Conservation (phyloP, 2,329 filamentous ascomycete genomes). For the Sporothrix protearum region DNA sequence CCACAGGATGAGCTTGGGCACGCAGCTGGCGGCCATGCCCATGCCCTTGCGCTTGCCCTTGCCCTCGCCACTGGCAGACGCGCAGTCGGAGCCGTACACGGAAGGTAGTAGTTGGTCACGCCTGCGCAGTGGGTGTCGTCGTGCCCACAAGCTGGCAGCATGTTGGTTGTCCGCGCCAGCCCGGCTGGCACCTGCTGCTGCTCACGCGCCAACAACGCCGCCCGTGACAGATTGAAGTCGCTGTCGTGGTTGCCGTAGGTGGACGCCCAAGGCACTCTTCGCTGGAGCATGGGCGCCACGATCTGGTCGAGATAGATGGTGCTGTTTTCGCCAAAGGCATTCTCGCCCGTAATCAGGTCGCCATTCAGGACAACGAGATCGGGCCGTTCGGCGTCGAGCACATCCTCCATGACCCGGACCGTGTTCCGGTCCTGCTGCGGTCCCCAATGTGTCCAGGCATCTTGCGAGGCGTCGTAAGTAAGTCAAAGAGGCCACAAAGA, state of each 20-base stretch:
- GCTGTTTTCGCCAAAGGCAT: constrained; percentile 46
- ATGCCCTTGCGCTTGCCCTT: too few species aligned
- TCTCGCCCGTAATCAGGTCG: constrained; percentile 60
- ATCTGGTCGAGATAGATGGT: constrained; percentile 49
- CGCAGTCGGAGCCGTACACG: constrained; percentile 31
- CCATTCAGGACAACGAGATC: constrained; percentile 60
- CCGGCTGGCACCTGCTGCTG: constrained; percentile 26
- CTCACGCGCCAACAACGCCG: constrained; percentile 32
- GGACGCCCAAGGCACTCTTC: constrained; percentile 50
- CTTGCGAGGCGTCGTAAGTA: constrained; percentile 30
- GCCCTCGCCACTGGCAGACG: not conserved
- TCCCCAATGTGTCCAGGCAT: constrained; percentile 41
- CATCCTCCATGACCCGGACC: constrained; percentile 36
- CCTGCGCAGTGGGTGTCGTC: constrained; percentile 26
- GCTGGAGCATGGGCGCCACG: constrained; percentile 45
- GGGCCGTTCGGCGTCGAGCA: constrained; percentile 36
- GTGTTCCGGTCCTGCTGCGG: constrained; percentile 39
- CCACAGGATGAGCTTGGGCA: constrained; percentile 48
- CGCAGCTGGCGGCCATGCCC: constrained; percentile 26
- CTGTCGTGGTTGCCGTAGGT: constrained; percentile 61
- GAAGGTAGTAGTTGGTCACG: constrained; percentile 36
- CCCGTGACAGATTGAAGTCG: constrained; percentile 46
- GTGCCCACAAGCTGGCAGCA: constrained; percentile 26
- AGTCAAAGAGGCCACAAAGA: not conserved
- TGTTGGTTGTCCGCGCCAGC: constrained; percentile 29